Evolutionary conservation across 2,329 filamentous ascomycete species (phyloP).

Genomic region (Trichoderma sp.): DNA sequence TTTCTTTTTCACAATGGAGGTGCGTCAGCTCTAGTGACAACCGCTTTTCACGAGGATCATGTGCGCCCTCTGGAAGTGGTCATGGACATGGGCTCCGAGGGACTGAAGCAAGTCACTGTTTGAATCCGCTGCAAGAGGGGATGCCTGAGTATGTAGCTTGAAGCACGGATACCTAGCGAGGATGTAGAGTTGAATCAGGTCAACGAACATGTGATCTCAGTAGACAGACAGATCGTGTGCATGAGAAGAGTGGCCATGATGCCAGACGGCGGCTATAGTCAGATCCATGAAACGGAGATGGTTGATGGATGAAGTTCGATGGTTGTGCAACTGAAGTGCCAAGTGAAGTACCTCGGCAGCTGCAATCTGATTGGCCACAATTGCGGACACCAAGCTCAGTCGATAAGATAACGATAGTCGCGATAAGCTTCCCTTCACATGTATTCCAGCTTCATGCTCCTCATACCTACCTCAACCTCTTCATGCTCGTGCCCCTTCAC

Average conservation of each 20-base stretch:
- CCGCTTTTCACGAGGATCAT: background rate
- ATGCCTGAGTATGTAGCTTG: no score
- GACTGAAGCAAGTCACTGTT: background rate
- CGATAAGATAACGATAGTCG: conserved; percentile 18
- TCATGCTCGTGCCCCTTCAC: background rate
- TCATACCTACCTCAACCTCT: no score
- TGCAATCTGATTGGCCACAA: background rate
- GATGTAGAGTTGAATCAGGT: background rate
- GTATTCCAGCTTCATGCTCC: conserved; percentile 8
- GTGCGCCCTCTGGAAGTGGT: background rate
- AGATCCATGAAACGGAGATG: no score
- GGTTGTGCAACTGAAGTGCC: no score
- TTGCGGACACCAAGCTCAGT: background rate
- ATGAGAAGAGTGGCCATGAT: no score
- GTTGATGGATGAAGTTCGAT: no score
- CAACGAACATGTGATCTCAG: no score
- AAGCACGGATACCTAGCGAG: no score
- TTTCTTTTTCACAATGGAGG: background rate
- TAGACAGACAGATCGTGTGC: no score
- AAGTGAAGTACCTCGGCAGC: background rate
- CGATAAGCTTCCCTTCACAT: conserved; percentile 9
- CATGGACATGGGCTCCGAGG: background rate
- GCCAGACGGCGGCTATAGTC: background rate
- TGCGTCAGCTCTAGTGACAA: background rate
- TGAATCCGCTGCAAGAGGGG: background rate